Evolutionary conservation across 2,329 filamentous ascomycete species (phyloP), one percentile per base, ranked within the genome.

Genomic region (Coleophoma cylindrospora): DNA sequence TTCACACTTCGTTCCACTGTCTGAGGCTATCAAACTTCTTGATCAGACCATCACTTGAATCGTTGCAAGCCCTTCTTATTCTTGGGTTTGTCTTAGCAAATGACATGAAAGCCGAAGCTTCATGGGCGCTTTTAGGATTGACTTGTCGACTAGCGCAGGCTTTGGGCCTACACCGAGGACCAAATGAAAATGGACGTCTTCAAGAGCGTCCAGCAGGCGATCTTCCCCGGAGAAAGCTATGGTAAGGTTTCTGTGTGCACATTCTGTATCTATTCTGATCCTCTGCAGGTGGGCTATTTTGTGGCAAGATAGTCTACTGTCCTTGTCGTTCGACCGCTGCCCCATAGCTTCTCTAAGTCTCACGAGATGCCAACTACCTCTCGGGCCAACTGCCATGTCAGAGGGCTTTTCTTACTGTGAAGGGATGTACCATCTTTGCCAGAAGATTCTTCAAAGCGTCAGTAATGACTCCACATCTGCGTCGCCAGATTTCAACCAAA

Each of bases 61-160:
- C 81, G 4, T 81, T 86, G 22, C 82, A 86, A 61, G 81, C 81
- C 1, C 67, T 86, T 38, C 68, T 86, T 1, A 73, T 86, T 40
- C 80, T 80, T 4, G 76, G 80, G 32, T 84, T 85, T 54, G 81
- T 83, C 2, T 69, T 86, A 2, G 68, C 84, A 22, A 86, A 86
- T 56, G 82, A 86, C 52, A 86, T 86, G 82, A 85, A 85, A 60
- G 81, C 82, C 1, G 82, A 86, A 59, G 82, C 80, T 0, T 84
- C 82, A 0, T 86, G 82, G 82, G 81, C 81, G 0, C 64, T 86
- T 48, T 74, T 83, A 46, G 82, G 81, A 1, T 73, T 85, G 41
- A 84, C 81, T 0, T 84, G 81, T 53, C 75, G 82, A 22, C 71
- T 86, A n/a, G 82, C 82, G 0, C 81, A 85, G 60, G 84, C 81